Conservation (phyloP, 306 rosid species). For the Crataegus laevigata region DNA sequence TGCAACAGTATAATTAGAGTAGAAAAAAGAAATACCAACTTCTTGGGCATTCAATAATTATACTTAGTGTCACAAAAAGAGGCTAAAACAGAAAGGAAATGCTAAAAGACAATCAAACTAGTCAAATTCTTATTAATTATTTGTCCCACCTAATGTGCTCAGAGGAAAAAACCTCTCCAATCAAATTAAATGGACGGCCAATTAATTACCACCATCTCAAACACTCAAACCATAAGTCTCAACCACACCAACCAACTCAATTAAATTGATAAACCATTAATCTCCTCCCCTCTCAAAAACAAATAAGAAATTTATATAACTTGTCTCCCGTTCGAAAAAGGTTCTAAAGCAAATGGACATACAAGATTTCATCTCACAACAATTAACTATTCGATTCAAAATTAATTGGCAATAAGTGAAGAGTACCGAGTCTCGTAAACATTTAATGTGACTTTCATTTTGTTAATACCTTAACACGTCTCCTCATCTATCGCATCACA, state of each 20-base stretch:
- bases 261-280: background rate
- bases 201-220: background rate
- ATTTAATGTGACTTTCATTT: too few relatives aligned
- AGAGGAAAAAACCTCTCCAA: background rate
- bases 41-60: background rate
- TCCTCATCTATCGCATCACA: too few relatives aligned
- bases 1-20: background rate
- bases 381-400: background rate
- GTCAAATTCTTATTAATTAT: background rate
- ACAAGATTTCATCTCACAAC: too few relatives aligned
- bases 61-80: background rate
- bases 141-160: background rate
- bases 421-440: too few relatives aligned
- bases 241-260: background rate
- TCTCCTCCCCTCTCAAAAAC: background rate
- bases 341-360: background rate
- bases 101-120: background rate
- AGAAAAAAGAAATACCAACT: background rate
- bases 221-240: background rate
- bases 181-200: background rate
- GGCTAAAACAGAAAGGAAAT: background rate
- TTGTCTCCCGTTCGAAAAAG: background rate
- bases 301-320: too few relatives aligned
- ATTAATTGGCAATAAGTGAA: too few relatives aligned
- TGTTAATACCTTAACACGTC: too few relatives aligned